Base-by-base conservation (phyloP, 2,329 filamentous ascomycete genomes). In the Xylaria sp. region DNA sequence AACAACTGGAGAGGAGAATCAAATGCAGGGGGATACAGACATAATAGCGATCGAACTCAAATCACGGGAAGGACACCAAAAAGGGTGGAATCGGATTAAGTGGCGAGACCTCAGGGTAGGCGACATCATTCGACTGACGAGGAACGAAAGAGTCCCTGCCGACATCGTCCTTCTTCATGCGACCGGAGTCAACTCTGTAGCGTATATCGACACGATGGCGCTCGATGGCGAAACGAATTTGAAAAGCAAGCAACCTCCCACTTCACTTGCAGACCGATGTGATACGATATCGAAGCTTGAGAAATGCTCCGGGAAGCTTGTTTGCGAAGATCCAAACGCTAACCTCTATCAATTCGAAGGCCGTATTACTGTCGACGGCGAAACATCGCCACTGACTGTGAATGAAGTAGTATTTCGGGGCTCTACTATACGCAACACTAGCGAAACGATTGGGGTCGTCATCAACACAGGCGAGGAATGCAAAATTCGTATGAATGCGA, bases 401-500 rank as follows among this genome's bases (percentile, higher is more conserved):
- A 91, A 89, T 65, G 92, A 97, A 74, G 89, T 97, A 59, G 83
- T 97, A 4, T 97, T 96, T 78, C 90, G 94, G 53, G 94, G 94
- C 42, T 96, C 93, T 74, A 88, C 95, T 5, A 80, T 97, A 67
- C 87, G 94, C 59, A 97, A 91, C 78, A 93, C 87, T 0, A 84
- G 85, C 5, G 84, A 86, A 69, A 91, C 90, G 3, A 83, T 93
- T 56, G 94, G 93, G 3, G 88, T 97, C 75, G 92, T 97, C 42
- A 90, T 97, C 73, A 97, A 97, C 80, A 94, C 92, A 0, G 93
- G 93, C 31, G 93, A 97, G 78, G 93, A 97, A 79, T 97, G 92
- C 82, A 97, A 96, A 79, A 94, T 97, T 65, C 91, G 93, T 56
- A 94, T 96, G 92, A 97, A 97, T 76, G 91, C 93, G 53, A 97